Evolutionary conservation across 192 early-diverging fungal genomes (phyloP).

Genomic region (Chytriomyces sp.): DNA sequence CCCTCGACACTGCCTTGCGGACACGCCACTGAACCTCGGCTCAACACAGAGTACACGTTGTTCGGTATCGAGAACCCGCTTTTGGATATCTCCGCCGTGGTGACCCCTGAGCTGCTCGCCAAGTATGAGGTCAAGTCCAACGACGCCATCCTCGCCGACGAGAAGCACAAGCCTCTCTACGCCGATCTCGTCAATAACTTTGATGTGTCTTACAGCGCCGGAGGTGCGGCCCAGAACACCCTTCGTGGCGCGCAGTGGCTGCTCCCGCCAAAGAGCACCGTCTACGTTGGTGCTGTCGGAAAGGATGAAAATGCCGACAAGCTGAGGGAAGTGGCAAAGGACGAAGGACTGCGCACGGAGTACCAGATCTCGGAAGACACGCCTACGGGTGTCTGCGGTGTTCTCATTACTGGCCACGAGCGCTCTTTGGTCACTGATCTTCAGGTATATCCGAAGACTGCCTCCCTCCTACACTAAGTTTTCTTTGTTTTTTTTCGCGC

Average conservation of each 20-base stretch:
- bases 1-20: no score
- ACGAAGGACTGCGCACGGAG: slow-evolving; percentile 86
- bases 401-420: slow-evolving; percentile 87
- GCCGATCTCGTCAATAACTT: slow-evolving; percentile 74
- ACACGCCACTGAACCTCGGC: slow-evolving; percentile 6
- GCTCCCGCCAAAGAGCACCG: slow-evolving; percentile 81
- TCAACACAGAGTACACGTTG: slow-evolving; percentile 58
- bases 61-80: slow-evolving; percentile 97
- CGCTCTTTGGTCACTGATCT: slow-evolving; percentile 93
- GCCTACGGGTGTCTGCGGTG: slow-evolving; percentile 95
- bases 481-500: slow-evolving; percentile 4
- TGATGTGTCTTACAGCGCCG: slow-evolving; percentile 82
- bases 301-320: slow-evolving; percentile 78
- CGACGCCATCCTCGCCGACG: slow-evolving; percentile 92
- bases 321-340: slow-evolving; percentile 73
- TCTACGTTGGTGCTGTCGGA: slow-evolving; percentile 93
- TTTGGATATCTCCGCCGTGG: slow-evolving; percentile 92
- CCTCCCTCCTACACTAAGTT: not conserved
- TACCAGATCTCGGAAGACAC: slow-evolving; percentile 77
- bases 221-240: slow-evolving; percentile 96
- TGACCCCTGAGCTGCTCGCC: slow-evolving; percentile 68
- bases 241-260: slow-evolving; percentile 80
- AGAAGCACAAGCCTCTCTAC: slow-evolving; percentile 85
- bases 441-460: slow-evolving; percentile 4
- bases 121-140: slow-evolving; percentile 94